Evolutionary conservation across 495 filamentous ascomycete genomes (phyloP), one percentile per base, ranked within the genome.

Genomic region (Viridothelium virens): DNA sequence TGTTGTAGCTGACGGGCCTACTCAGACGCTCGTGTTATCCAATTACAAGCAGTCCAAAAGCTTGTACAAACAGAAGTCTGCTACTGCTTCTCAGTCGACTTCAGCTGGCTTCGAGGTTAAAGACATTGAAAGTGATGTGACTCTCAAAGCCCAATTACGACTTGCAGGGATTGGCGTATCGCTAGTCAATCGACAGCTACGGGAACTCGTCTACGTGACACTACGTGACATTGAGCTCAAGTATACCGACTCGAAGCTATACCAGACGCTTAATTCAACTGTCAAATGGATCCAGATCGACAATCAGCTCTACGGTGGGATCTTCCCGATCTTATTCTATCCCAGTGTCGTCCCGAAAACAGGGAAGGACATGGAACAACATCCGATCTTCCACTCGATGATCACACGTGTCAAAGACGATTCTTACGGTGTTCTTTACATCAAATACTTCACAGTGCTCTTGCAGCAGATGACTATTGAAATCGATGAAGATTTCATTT

Each of bases 231-330:
- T 98, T 63, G 87, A 94, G 71, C 80, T 97, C 70, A 92, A 92
- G 69, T 95, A 90, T 73, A 89, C 85, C 65, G 94, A 97, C 74
- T 97, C 95, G n/a, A 80, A 83, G 37, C 79, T 97, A 12, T 96
- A 94, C 74, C 94, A 97, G 77, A 97, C 91, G 4, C 76, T 97
- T 66, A 91, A 89, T 61, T 82, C 91, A 10, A 89, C 89, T 0
- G 89, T 96, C 75, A 97, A 97, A 76, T 98, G 94, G 94, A 92
- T 98, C 61, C 94, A 98, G 76, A 92, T 98, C 72, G 94, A 98
- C 79, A 98, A 98, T 73, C 94, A 98, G 73, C 87, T 98, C 34
- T 98, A 97, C 73, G 94, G 94, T 50, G 94, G 94, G 14, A 91
- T 98, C 69, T 98, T 98, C 82, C 94, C 94, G 0, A 96, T 98